Base-by-base conservation (phyloP, 2,329 filamentous ascomycete genomes). In the Fusarium pseudoanthophilum region DNA sequence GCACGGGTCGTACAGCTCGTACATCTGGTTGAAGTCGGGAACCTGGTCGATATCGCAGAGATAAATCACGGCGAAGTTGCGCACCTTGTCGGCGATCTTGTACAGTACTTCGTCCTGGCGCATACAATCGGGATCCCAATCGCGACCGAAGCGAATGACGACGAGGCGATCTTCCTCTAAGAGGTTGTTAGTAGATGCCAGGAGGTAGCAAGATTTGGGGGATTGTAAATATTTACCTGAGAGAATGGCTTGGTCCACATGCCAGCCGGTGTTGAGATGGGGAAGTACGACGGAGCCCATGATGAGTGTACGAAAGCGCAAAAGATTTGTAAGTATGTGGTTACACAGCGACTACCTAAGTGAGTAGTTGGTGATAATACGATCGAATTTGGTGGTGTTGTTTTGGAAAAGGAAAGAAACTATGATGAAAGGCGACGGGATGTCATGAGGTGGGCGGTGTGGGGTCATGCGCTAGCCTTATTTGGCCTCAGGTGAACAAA, bases 11-110 rank as follows among this genome's bases (percentile, higher is more conserved):
- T 96, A 95, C 11, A 95, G 87, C 80, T 95, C 91, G 87, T 98
- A 98, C 95, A 98, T 98, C 79, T 93, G 90, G 81, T 96, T 98
- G 86, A 97, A 98, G 82, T 97, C 94, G 64, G 93, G 93, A 10
- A 97, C 93, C 82, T 95, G 89, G 80, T 97, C 93, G 78, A 97
- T 92, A 82, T 98, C 95, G 87, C 95, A 98, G 60, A 97, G 89
- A 84, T 98, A 98, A 82, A 98, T 92, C 82, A 93, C 93, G 65
- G 93, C 93, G 80, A 96, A 97, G 85, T 95, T 97, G 85, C 97
- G 97, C 72, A 99, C 94, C 49, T 91, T 90, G 81, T 98, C 95
- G 66, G 95, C 94, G 79, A 99, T 97, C 78, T 89, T 94, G 87
- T 95, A 97, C 60, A 99, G 92, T 11, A 98, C 92, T 83, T 98